Conservation (phyloP, 2,329 filamentous ascomycete species). For the Botrytis elliptica region DNA sequence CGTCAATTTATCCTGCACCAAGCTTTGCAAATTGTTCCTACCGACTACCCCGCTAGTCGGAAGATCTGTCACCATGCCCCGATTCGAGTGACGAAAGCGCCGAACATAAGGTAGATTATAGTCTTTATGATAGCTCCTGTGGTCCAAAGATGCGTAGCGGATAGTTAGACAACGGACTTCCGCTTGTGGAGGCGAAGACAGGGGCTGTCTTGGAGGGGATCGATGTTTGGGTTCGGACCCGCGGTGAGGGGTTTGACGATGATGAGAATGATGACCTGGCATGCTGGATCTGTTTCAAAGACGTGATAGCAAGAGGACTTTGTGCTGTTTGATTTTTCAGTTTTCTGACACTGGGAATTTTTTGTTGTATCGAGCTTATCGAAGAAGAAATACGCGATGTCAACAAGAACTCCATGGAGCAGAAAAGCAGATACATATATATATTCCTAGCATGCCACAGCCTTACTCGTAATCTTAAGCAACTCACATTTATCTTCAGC, state of each 20-base stretch:
- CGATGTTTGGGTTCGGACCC: background rate
- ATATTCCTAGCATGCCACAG: background rate
- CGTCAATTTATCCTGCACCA: background rate
- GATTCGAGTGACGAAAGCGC: background rate
- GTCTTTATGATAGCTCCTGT: background rate
- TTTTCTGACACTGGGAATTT: background rate
- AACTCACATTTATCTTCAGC: background rate
- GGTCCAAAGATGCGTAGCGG: background rate
- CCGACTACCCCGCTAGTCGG: background rate
- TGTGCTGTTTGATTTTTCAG: background rate
- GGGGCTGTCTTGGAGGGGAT: background rate
- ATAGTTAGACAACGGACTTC: background rate
- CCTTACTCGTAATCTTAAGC: background rate
- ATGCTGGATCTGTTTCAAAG: background rate
- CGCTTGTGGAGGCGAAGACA: background rate
- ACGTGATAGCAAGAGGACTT: background rate
- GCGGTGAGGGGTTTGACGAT: background rate
- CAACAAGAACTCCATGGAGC: background rate
- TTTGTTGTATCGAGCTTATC: background rate
- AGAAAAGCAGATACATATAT: background rate
- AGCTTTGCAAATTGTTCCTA: background rate
- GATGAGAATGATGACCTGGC: background rate
- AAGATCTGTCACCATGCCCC: background rate
- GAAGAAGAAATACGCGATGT: background rate
- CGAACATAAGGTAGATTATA: background rate